A percentile compares a stretch with the other conserved stretches of the same genome.
phyloP scores from a whole-genome alignment of 2,329 filamentous ascomycete genomes.

The Fusarium dimerum region DNA sequence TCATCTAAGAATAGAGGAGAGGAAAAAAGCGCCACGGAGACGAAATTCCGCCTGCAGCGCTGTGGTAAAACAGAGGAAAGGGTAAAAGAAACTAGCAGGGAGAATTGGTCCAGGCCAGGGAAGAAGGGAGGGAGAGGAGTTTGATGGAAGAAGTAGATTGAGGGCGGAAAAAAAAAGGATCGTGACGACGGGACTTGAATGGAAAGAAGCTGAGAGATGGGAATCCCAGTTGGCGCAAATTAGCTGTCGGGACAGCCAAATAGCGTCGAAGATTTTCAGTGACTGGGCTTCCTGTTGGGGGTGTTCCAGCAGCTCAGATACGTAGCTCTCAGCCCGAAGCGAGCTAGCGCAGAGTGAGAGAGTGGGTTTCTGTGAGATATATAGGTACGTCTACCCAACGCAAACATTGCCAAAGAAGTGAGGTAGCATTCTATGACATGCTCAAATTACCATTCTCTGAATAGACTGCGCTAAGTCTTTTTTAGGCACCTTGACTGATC shows the following conservation, averaged over 20 bases:
- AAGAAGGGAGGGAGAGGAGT: constrained; percentile 17
- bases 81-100: constrained; percentile 8
- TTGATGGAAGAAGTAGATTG: constrained; percentile 22
- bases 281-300: constrained; percentile 25
- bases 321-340: constrained; percentile 2
- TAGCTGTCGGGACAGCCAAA: constrained; percentile 23
- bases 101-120: constrained; percentile 18
- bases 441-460: constrained; percentile 22
- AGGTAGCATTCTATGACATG: constrained; percentile 17
- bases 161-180: constrained; percentile 26
- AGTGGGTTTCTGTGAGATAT: constrained; percentile 30
- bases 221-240: constrained; percentile 32
- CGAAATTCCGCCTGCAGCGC: constrained; percentile 16
- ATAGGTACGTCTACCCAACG: constrained; percentile 16
- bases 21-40: constrained; percentile 9
- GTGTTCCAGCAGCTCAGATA: constrained; percentile 15
- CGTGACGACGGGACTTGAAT: constrained; percentile 26
- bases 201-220: constrained; percentile 27
- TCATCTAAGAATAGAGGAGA: constrained; percentile 22
- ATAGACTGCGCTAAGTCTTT: constrained; percentile 1
- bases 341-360: constrained; percentile 14
- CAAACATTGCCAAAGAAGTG: fast-evolving
- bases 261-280: constrained; percentile 31
- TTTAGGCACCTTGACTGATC: constrained; percentile 16
- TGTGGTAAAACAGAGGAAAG: constrained; percentile 1